phyloP scores from a whole-genome alignment of 495 filamentous ascomycete species.

The Trichoderma gamsii region DNA sequence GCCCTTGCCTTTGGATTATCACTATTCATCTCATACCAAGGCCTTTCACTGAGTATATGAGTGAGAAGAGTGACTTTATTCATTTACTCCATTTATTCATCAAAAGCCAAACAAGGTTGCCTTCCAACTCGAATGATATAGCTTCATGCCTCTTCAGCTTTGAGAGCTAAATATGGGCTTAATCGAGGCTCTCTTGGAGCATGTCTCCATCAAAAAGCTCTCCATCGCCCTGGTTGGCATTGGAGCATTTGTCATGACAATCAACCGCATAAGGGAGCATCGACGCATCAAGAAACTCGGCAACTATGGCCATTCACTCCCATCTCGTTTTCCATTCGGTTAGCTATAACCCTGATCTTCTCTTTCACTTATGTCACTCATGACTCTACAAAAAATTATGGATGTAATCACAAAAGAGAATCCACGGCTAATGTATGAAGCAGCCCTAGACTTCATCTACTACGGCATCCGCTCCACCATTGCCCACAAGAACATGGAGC shows the following conservation, averaged over 20 bases:
- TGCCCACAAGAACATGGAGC: slow-evolving; percentile 48
- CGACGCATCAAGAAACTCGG: slow-evolving; percentile 40
- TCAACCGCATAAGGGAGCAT: slow-evolving; percentile 29
- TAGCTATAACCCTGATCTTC: slow-evolving; percentile 2
- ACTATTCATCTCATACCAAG: too few relatives aligned
- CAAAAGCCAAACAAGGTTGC: too few relatives aligned
- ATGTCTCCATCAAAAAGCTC: slow-evolving; percentile 31
- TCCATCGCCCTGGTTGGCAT: slow-evolving; percentile 24
- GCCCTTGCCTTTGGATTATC: too few relatives aligned
- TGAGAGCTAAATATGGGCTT: slow-evolving; percentile 31
- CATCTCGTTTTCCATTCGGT: slow-evolving; percentile 25
- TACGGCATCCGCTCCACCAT: slow-evolving; percentile 44
- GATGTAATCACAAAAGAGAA: too few relatives aligned
- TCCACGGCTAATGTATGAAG: background rate
- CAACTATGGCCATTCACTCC: slow-evolving; percentile 23
- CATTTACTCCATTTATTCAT: too few relatives aligned
- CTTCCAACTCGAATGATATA: too few relatives aligned
- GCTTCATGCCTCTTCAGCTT: too few relatives aligned
- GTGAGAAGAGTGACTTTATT: too few relatives aligned
- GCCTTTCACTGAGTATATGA: too few relatives aligned
- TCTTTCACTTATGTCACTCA: background rate
- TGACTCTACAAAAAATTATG: too few relatives aligned
- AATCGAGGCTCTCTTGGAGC: slow-evolving; percentile 30
- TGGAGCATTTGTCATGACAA: slow-evolving; percentile 26
- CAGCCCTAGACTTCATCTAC: slow-evolving; percentile 60